phyloP scores from a whole-genome alignment of 2,329 filamentous ascomycete genomes.

The Zarea fungicola region DNA sequence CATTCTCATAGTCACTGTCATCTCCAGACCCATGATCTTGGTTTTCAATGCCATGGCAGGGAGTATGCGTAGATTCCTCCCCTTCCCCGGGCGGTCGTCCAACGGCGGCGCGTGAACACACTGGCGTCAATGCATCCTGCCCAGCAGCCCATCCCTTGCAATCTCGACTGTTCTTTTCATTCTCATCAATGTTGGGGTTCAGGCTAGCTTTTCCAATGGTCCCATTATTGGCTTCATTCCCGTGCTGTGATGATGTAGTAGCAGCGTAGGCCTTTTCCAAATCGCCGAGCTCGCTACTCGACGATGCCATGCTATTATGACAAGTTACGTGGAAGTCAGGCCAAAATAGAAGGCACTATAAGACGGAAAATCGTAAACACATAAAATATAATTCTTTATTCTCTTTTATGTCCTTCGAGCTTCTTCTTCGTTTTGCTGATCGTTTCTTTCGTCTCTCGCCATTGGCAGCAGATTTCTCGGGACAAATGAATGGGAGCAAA shows the following conservation, averaged over 20 bases:
- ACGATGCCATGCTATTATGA: neutral
- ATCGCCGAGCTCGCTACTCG: conserved; percentile 1
- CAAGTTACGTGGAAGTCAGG: too few species aligned
- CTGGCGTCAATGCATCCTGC: conserved; percentile 7
- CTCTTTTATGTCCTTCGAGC: too few species aligned
- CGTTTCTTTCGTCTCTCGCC: too few species aligned
- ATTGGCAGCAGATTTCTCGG: too few species aligned
- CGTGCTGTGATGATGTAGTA: neutral
- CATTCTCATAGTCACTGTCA: conserved; percentile 1
- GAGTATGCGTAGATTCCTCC: neutral
- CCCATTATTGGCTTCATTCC: neutral
- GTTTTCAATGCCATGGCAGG: too few species aligned
- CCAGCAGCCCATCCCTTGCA: conserved; percentile 8
- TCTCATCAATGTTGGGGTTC: too few species aligned
- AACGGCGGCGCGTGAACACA: neutral
- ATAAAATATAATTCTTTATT: too few species aligned
- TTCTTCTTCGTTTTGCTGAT: too few species aligned
- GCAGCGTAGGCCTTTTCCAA: neutral
- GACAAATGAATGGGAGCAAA: too few species aligned
- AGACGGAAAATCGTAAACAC: too few species aligned
- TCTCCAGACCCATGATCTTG: neutral
- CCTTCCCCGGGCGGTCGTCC: neutral
- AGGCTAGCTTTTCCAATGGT: neutral
- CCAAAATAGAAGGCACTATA: neutral
- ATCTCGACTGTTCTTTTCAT: neutral